phyloP scores from a whole-genome alignment of 2,329 filamentous ascomycete species.

The Huntiella bhutanensis region DNA sequence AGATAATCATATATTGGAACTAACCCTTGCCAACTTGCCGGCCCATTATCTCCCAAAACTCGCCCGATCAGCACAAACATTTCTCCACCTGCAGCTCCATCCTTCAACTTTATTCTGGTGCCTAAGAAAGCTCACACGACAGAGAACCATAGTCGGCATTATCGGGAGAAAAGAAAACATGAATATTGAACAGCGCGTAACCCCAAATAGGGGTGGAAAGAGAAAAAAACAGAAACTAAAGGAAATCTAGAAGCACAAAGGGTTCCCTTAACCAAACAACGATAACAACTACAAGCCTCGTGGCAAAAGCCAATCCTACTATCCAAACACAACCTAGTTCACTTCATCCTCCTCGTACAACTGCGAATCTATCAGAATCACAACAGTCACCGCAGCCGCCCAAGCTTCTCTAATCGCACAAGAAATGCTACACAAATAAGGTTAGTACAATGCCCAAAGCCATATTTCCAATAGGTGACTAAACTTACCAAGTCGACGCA shows the following conservation, averaged over 20 bases:
- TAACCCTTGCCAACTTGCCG: too few species aligned
- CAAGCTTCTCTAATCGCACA: constrained; percentile 61
- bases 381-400: constrained; percentile 52
- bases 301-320: not conserved
- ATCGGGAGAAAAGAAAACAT: not conserved
- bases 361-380: constrained; percentile 43
- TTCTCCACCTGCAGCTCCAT: not conserved
- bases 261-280: not conserved
- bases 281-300: not conserved
- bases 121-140: too few species aligned
- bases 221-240: constrained; percentile 2
- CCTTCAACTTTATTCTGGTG: not conserved
- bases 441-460: not conserved
- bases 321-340: not conserved
- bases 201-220: not conserved
- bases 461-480: not conserved
- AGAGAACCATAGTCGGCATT: too few species aligned
- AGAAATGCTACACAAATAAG: constrained; percentile 32
- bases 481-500: constrained; percentile 43
- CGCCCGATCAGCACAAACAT: not conserved
- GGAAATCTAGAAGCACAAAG: not conserved
- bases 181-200: not conserved
- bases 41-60: not conserved
- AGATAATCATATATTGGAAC: too few species aligned
- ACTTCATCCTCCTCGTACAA: constrained; percentile 12